phyloP scores from a whole-genome alignment of 2,329 filamentous ascomycete species.

The Paraphaeosphaeria minitans region DNA sequence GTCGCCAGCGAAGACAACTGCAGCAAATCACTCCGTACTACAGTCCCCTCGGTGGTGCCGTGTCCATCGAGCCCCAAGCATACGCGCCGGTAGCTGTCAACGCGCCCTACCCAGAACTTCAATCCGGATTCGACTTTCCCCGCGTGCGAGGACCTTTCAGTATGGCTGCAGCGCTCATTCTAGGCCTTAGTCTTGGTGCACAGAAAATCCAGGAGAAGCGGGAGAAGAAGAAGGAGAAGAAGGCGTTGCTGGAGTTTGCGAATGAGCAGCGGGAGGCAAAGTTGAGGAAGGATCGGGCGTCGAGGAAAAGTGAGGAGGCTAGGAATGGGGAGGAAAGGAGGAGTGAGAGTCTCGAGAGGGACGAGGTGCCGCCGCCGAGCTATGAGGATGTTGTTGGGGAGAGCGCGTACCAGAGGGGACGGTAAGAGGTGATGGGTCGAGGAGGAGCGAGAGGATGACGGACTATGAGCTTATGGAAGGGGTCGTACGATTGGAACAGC shows the following conservation, averaged over 20 bases:
- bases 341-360: slow-evolving; percentile 8
- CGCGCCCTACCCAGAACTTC: neutral
- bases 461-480: neutral
- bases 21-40: neutral
- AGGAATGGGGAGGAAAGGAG: neutral
- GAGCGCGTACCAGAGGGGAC: neutral
- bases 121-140: neutral
- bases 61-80: neutral
- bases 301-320: neutral
- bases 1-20: neutral
- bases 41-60: neutral
- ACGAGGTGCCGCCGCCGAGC: slow-evolving; percentile 8
- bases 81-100: neutral
- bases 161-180: slow-evolving; percentile 11
- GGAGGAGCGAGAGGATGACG: neutral
- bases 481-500: neutral
- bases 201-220: slow-evolving; percentile 11
- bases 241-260: neutral
- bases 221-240: slow-evolving; percentile 12
- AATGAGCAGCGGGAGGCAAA: slow-evolving; percentile 7
- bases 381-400: slow-evolving; percentile 13
- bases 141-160: neutral
- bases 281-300: slow-evolving; percentile 7
- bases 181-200: slow-evolving; percentile 5
- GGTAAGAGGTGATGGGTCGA: neutral